Base-by-base conservation (phyloP, 768 basidiomycete genomes). In the Leucocoprinus sp. region DNA sequence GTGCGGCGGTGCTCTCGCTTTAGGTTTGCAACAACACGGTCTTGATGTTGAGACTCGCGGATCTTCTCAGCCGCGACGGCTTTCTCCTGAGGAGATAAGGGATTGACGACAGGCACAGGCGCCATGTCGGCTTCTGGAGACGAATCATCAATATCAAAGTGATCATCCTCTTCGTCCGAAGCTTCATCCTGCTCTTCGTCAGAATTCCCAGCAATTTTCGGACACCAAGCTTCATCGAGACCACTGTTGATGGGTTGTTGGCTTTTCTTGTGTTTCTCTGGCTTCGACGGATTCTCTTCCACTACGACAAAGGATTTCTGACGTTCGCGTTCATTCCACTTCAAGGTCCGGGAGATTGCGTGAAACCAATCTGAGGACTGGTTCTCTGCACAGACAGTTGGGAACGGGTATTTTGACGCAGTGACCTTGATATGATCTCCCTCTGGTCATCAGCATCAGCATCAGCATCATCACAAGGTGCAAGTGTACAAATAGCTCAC, bases 301-400 rank as follows among this genome's bases (percentile, higher is more conserved):
- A 99, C 91, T 15, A 99, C 89, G 34, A 98, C 96, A 54, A 98
- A 98, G 5, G 93, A 96, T 61, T 98, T 99, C 60, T 99, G 96
- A 37, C 96, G 80, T 65, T 98, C 92, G 18, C 95, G 81, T 63
- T 99, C 95, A 66, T 99, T 99, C 96, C 96, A 98, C 62, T 97
- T 95, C 39, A 99, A 71, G 7, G 95, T 99, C 18, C 96, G 78
- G 27, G 91, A 90, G 52, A 99, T 98, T 3, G 95, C 78, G 51
- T 91, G 82, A 80, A 99, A 98, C 96, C 96, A 99, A 59, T 99
- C 96, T 2, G 89, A 90, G 15, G 93, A 96, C 60, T 96, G 93
- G 51, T 93, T 96, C 60, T 96, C 90, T 5, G 91, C 92, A 57
- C 95, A 98, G 5, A 99, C 93, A 2, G 96, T 98, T 5, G 96